phyloP scores from a whole-genome alignment of 495 filamentous ascomycete genomes.

The Penicillium malachiteum region DNA sequence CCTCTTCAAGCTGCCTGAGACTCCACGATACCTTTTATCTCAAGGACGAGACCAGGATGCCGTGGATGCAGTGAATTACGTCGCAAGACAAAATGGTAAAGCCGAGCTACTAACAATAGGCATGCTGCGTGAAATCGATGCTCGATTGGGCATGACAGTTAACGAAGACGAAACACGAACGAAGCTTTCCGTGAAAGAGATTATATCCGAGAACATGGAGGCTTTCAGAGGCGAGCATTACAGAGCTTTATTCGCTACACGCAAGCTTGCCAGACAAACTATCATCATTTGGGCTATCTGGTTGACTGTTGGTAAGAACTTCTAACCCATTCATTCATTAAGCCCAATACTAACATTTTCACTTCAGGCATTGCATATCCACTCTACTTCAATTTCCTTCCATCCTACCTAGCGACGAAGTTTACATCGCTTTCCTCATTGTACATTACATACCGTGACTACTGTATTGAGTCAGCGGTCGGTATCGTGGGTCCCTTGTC shows the following conservation, averaged over 20 bases:
- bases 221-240: constrained; percentile 29
- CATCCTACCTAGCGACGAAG: constrained; percentile 33
- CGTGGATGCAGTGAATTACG: constrained; percentile 31
- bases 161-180: not conserved
- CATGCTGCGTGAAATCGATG: constrained; percentile 33
- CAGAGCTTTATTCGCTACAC: constrained; percentile 26
- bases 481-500: constrained; percentile 30
- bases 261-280: constrained; percentile 22
- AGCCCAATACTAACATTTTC: not conserved
- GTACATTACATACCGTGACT: constrained; percentile 30
- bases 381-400: constrained; percentile 35
- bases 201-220: constrained; percentile 30
- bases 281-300: constrained; percentile 30
- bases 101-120: constrained; percentile 28
- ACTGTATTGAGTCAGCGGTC: constrained; percentile 34
- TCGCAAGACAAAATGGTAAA: constrained; percentile 29
- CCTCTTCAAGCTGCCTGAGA: constrained; percentile 33
- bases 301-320: constrained; percentile 28
- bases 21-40: constrained; percentile 33
- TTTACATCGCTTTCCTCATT: constrained; percentile 28
- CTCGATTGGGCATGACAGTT: constrained; percentile 8
- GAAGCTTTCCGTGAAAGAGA: constrained; percentile 21
- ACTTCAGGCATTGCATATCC: constrained; percentile 35
- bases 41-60: constrained; percentile 30
- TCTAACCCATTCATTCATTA: too few species aligned